Evolutionary conservation across 352 stramenopile species (phyloP).

Genomic region (Globisporangium polare): DNA sequence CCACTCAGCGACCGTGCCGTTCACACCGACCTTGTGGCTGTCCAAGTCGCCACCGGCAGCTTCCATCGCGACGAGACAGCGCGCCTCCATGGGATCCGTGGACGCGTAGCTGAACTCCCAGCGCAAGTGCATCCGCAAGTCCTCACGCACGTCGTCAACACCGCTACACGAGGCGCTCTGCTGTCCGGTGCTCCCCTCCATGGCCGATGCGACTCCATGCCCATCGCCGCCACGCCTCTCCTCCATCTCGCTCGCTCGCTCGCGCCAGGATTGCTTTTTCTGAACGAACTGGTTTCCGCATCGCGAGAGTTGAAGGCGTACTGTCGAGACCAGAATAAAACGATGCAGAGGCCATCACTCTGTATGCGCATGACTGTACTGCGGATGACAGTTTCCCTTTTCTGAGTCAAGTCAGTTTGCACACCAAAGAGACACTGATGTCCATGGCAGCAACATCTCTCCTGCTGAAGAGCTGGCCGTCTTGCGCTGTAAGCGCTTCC

Average conservation of each 20-base stretch:
- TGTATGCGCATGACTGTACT: neutral
- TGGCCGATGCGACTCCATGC: neutral
- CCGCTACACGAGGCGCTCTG: neutral
- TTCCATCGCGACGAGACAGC: conserved; percentile 45
- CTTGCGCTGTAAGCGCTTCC: too few relatives aligned
- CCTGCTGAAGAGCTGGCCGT: too few relatives aligned
- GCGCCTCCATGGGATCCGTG: conserved; percentile 30
- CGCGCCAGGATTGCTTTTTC: neutral
- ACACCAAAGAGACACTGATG: too few relatives aligned
- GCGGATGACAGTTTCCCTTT: neutral
- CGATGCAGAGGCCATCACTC: neutral
- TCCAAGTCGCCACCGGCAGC: neutral
- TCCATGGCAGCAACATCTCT: too few relatives aligned
- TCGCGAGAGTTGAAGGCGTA: conserved; percentile 5
- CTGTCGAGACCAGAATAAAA: conserved; percentile 1
- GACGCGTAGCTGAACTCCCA: conserved; percentile 55
- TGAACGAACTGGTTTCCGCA: neutral
- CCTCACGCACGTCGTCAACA: conserved; percentile 29
- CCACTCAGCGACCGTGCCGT: conserved; percentile 30
- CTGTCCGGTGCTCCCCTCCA: too few relatives aligned
- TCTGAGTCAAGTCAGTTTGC: neutral
- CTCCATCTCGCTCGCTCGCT: too few relatives aligned
- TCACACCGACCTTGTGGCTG: neutral
- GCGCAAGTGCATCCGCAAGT: conserved; percentile 28
- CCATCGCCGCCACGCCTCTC: neutral